Base-by-base conservation (phyloP, 1,284 basidiomycete species). In the Puccinia triticina region DNA sequence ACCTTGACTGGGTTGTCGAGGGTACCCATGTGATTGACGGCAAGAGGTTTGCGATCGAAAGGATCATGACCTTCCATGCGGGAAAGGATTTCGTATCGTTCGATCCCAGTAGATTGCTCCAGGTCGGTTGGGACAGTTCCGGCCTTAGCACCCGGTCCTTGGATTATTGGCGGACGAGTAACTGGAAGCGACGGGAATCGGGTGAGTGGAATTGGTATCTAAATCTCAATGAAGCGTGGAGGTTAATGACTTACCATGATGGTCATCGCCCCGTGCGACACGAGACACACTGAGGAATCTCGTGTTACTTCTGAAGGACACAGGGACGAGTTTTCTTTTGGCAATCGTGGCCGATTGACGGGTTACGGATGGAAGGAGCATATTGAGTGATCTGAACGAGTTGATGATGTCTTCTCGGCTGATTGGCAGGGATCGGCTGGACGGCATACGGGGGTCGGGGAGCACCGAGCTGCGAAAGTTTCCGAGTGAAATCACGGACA, bases 51-150 rank as follows among this genome's bases (percentile, higher is more conserved):
- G 87, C 92, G 90, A 88, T 98, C 95, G 89, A 98, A 99, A 81
- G 96, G 92, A 69, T 95, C 92, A 77, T 94, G 89, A 82, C 95
- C 96, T 88, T 95, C 91, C 86, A 95, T 89, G 85, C 93, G 92
- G 86, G 93, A 94, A 83, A 98, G 89, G 76, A 97, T 89, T 89
- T 99, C 94, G 87, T 96, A 92, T 88, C 96, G 94, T 89, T 98
- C 96, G 83, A 98, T 90, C 92, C 96, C 96, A 85, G 96, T 99
- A 43, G 96, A 91, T 89, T 99, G 96, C 85, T 93, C 90, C 86
- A 93, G 90, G 88, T 94, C 93, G 84, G 92, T 93, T 83, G 94
- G 92, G 84, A 94, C 91, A 84, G 92, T 90, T 84, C 94, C 94
- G 18, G 91, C 82, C 88, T 93, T 92, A 85, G 90, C 91, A 86